A percentile compares a stretch with the other conserved stretches of the same genome.
These are phyloP conservation scores for Hirsutella minnesotensis DNA, from an alignment of 2,329 filamentous ascomycete species.

Conservation along the genomic window DNA sequence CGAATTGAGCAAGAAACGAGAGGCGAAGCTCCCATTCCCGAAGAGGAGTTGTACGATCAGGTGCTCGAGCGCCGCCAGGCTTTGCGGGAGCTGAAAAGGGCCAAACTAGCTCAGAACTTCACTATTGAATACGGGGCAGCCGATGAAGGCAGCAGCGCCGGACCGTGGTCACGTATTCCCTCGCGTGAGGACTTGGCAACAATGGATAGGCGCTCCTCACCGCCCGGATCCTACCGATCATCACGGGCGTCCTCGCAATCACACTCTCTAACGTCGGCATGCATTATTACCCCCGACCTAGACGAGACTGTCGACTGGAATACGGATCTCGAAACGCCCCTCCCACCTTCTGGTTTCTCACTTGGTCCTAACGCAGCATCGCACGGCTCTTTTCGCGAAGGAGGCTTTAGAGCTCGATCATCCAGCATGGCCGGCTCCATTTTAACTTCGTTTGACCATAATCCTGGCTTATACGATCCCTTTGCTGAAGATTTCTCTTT, in stretches of 20 bases:
- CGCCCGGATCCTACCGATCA: slow-evolving; percentile 26
- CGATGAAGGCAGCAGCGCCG: slow-evolving; percentile 33
- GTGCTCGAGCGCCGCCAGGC: slow-evolving; percentile 47
- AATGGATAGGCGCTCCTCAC: slow-evolving; percentile 23
- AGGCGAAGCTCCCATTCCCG: slow-evolving; percentile 44
- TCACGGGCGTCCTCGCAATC: slow-evolving; percentile 36
- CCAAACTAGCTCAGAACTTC: slow-evolving; percentile 37
- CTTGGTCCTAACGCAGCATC: slow-evolving; percentile 64
- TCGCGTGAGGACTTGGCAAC: slow-evolving; percentile 27
- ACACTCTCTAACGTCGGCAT: slow-evolving; percentile 31
- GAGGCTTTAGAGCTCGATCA: slow-evolving; percentile 52
- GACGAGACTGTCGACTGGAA: slow-evolving; percentile 26
- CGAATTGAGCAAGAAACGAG: slow-evolving; percentile 63
- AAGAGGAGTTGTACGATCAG: slow-evolving; percentile 49
- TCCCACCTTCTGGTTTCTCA: slow-evolving; percentile 36
- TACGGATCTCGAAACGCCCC: slow-evolving; percentile 42
- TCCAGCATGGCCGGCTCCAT: slow-evolving; percentile 73
- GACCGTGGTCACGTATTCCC: slow-evolving; percentile 28
- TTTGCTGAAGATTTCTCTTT: slow-evolving; percentile 84
- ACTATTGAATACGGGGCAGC: slow-evolving; percentile 61
- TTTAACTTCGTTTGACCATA: slow-evolving; percentile 53
- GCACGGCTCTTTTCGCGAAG: slow-evolving; percentile 58
- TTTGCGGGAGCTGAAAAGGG: slow-evolving; percentile 44
- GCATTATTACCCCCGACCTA: slow-evolving; percentile 16
- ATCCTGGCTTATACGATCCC: slow-evolving; percentile 45